phyloP scores from a whole-genome alignment of 2,329 filamentous ascomycete species.

The Colletotrichum spaethianum region DNA sequence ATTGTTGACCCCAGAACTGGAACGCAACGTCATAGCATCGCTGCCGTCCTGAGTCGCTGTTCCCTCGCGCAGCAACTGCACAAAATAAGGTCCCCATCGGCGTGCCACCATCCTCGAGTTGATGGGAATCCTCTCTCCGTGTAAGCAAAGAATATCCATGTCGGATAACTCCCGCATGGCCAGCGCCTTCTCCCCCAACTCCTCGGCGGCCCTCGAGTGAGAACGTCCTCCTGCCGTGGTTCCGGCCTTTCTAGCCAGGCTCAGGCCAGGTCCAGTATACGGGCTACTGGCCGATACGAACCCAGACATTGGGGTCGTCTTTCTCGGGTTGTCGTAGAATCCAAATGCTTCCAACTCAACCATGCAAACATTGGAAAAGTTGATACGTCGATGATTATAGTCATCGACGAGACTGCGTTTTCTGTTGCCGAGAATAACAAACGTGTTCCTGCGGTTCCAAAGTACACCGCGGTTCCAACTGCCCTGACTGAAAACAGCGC shows the following conservation, averaged over 20 bases:
- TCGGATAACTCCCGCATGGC: slow-evolving; percentile 88
- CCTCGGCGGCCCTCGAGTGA: slow-evolving; percentile 83
- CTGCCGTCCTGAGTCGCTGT: slow-evolving; percentile 79
- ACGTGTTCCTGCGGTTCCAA: slow-evolving; percentile 94
- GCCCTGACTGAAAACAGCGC: slow-evolving; percentile 93
- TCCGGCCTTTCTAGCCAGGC: slow-evolving; percentile 71
- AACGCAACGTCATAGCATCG: slow-evolving; percentile 82
- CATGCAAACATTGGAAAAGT: slow-evolving; percentile 96
- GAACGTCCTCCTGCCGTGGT: slow-evolving; percentile 82
- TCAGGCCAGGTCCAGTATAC: slow-evolving; percentile 70
- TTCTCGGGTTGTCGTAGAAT: slow-evolving; percentile 94
- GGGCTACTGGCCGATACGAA: slow-evolving; percentile 88
- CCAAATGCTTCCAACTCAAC: slow-evolving; percentile 98
- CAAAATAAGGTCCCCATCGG: slow-evolving; percentile 96
- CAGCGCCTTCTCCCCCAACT: slow-evolving; percentile 86
- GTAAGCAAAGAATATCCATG: slow-evolving; percentile 96
- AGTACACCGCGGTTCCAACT: slow-evolving; percentile 97
- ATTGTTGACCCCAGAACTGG: slow-evolving; percentile 71
- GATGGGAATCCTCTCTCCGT: slow-evolving; percentile 91
- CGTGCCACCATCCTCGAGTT: slow-evolving; percentile 91
- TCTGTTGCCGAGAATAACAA: slow-evolving; percentile 94
- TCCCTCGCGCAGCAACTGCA: slow-evolving; percentile 89
- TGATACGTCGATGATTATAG: slow-evolving; percentile 97
- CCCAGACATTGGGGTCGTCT: slow-evolving; percentile 81
- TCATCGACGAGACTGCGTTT: slow-evolving; percentile 96